These are phyloP conservation scores for Saccharomycopsis sp. DNA, from an alignment of 805 yeast species.

Conservation along the genomic window DNA sequence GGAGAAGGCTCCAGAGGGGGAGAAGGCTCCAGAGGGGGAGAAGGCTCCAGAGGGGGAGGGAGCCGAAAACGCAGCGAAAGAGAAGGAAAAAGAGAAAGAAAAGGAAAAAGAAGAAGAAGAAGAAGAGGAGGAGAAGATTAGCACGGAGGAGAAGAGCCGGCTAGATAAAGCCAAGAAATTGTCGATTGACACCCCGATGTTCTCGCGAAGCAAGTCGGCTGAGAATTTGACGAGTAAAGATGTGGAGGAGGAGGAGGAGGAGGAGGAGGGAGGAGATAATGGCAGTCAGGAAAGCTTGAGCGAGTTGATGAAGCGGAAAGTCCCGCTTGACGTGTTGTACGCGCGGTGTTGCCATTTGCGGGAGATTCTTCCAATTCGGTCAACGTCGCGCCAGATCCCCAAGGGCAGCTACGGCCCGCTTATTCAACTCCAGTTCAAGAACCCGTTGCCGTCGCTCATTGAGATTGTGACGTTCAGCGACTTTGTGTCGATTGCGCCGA, in stretches of 20 bases:
- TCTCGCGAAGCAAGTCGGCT: constrained; percentile 28
- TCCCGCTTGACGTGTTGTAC: constrained; percentile 58
- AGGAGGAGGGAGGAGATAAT: not conserved
- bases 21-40: constrained; percentile 23
- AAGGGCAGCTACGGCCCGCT: constrained; percentile 71
- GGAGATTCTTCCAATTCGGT: constrained; percentile 87
- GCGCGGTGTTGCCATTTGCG: constrained; percentile 90
- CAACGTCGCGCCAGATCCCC: constrained; percentile 73
- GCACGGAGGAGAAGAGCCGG: not conserved
- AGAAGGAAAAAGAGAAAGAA: constrained; percentile 5
- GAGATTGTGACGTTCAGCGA: constrained; percentile 86
- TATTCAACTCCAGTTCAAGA: constrained; percentile 59
- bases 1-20: not conserved
- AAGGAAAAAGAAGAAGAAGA: constrained; percentile 3
- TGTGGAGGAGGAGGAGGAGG: not conserved
- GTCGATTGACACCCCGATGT: constrained; percentile 38
- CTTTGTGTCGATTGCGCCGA: constrained; percentile 77
- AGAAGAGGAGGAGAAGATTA: not conserved
- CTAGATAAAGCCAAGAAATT: constrained; percentile 25
- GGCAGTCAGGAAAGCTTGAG: constrained; percentile 13
- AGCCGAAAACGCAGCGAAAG: not conserved
- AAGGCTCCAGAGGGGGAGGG: not conserved
- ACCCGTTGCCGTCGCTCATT: constrained; percentile 84
- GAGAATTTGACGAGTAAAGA: constrained; percentile 29
- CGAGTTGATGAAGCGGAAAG: constrained; percentile 11